These are phyloP conservation scores for Rugiboletus extremiorientalis DNA, from an alignment of 1,284 basidiomycete genomes.

Conservation along the genomic window DNA sequence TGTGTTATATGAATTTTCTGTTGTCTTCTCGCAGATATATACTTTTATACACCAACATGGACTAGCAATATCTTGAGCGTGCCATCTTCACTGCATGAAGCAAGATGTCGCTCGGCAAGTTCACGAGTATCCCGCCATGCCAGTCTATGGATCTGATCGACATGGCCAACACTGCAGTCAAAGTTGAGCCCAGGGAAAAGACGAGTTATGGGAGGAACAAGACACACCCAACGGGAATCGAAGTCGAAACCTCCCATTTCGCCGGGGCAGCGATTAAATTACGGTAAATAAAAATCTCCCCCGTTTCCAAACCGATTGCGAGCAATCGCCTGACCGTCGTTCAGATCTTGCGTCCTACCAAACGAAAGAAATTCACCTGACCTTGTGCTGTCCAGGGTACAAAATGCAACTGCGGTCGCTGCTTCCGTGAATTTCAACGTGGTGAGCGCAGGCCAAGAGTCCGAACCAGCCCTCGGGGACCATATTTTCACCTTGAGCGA, in stretches of 20 bases:
- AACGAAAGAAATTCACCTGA: constrained; percentile 27
- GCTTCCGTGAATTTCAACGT: constrained; percentile 63
- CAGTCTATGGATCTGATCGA: constrained; percentile 68
- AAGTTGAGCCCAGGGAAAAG: constrained; percentile 8
- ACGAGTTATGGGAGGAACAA: background rate
- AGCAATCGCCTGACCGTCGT: constrained; percentile 48
- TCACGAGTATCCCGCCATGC: constrained; percentile 56
- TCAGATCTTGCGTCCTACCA: background rate
- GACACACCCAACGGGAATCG: constrained; percentile 50
- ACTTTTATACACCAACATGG: constrained; percentile 40
- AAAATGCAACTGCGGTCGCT: constrained; percentile 72
- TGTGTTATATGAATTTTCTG: constrained; percentile 26
- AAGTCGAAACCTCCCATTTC: constrained; percentile 51
- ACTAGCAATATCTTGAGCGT: constrained; percentile 70
- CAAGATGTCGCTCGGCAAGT: constrained; percentile 40
- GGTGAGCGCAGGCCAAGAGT: constrained; percentile 50
- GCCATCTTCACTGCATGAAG: constrained; percentile 76
- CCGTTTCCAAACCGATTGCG: constrained; percentile 73
- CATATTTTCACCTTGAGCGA: constrained; percentile 69
- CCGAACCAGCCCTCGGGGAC: constrained; percentile 37
- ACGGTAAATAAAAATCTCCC: constrained; percentile 59
- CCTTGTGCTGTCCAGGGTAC: constrained; percentile 43
- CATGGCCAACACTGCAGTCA: constrained; percentile 54
- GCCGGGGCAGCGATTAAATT: constrained; percentile 32
- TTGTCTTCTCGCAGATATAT: constrained; percentile 34